Evolutionary conservation across 106 monocot species (phyloP).

Genomic region (Apostasia ramifera): DNA sequence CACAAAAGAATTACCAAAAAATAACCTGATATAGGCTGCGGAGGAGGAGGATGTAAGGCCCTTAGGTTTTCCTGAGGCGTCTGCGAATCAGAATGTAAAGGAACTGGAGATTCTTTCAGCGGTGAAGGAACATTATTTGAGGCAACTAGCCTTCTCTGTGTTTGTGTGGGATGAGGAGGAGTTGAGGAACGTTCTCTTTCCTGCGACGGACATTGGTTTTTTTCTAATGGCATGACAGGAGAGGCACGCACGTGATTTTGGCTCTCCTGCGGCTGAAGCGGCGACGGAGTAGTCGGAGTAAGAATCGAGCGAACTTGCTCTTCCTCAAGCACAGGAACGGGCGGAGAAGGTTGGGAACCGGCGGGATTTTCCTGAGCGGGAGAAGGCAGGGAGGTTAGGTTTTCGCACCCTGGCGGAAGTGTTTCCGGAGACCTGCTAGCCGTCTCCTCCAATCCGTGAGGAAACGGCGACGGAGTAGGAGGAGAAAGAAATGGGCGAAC

Average conservation of each 20-base stretch:
- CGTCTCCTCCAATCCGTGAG: background rate
- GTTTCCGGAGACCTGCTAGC: conserved; percentile 3
- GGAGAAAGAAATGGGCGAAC: background rate
- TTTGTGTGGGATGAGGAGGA: background rate
- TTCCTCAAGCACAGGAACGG: background rate
- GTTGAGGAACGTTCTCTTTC: background rate
- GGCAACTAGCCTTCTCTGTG: background rate
- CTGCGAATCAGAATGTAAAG: background rate
- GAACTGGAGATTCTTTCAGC: background rate
- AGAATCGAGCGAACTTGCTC: background rate
- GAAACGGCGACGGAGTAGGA: background rate
- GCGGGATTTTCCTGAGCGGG: background rate
- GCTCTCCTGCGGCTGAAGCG: background rate
- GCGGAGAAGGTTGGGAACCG: background rate
- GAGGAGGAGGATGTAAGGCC: background rate
- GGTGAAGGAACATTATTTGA: background rate
- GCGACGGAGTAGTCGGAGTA: background rate
- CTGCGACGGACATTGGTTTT: background rate
- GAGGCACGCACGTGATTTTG: too few relatives aligned
- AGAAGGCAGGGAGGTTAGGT: background rate
- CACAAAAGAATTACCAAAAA: too few relatives aligned
- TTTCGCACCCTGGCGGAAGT: conserved; percentile 5
- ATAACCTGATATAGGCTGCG: conserved; percentile 3
- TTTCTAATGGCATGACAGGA: background rate
- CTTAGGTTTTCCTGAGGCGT: background rate